Evolutionary conservation across 176 grass and related monocot species (phyloP).

Genomic region (Musa schizocarpa): DNA sequence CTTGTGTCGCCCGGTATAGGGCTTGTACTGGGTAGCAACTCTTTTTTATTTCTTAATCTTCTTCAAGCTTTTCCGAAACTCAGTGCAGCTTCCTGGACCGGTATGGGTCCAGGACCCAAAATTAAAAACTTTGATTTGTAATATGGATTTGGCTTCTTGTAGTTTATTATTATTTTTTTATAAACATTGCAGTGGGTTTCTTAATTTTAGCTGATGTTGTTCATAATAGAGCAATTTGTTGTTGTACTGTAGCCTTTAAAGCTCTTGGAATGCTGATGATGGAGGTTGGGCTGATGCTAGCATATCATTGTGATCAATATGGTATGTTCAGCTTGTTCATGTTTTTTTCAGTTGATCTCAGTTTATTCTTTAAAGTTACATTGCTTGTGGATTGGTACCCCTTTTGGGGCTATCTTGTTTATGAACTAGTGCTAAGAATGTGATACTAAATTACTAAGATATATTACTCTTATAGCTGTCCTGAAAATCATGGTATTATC

Average conservation of each 20-base stretch:
- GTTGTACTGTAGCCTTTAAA: conserved; percentile 58
- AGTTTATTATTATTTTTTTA: not conserved
- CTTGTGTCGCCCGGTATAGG: too few species aligned
- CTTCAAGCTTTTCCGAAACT: too few species aligned
- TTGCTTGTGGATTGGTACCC: not conserved
- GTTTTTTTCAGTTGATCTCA: not conserved
- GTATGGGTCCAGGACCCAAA: too few species aligned
- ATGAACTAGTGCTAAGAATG: too few species aligned
- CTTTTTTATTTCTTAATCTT: too few species aligned
- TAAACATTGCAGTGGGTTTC: not conserved
- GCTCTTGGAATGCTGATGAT: conserved; percentile 76
- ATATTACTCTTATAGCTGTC: too few species aligned
- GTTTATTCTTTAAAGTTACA: not conserved
- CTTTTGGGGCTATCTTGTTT: not conserved
- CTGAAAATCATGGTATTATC: too few species aligned
- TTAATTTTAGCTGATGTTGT: not conserved
- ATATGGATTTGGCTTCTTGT: not conserved
- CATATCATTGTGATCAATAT: conserved; percentile 84
- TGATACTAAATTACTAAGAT: too few species aligned
- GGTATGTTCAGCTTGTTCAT: conserved; percentile 31
- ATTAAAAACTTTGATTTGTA: too few species aligned
- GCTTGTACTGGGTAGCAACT: too few species aligned
- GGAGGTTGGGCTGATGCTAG: conserved; percentile 86
- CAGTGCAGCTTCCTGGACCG: too few species aligned
- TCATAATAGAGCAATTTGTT: conserved; percentile 6